Evolutionary conservation across 208 protist species (phyloP), one percentile per base, ranked within the genome.

Genomic region (Wallacemonas sp.): DNA sequence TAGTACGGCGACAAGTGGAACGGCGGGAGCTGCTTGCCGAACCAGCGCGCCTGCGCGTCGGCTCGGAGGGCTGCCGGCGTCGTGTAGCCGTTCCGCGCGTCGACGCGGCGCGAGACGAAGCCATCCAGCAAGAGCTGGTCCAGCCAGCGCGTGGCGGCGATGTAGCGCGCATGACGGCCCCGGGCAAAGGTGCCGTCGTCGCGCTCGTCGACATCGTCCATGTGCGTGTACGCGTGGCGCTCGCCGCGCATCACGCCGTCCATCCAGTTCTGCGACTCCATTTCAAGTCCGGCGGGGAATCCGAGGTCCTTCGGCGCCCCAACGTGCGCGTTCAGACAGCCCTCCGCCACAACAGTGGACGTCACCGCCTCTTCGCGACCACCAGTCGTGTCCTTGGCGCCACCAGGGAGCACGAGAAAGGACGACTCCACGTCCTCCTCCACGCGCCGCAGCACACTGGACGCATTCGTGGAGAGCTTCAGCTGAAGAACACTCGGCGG

Each of bases 111-210:
- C 38, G 76, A 74, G 22, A 93, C 71, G 52, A 85, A 77, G 59
- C 87, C 87, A 65, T 93, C 82, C 2, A 87, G 72, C 70, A 93
- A 66, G 14, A 65, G 74, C 75, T 93, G 87, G 48, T 65, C 70
- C 1, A 93, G 28, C 84, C 87, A 93, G 18, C 76, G 62, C 12
- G 73, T 70, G 3, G 79, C 46, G n/a, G 71, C 48, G 14, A 70
- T 0, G 57, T 50, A 32, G 61, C 50, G 61, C 38, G 26, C 16
- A 12, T 16, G 72, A 61, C 33, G 62, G 23, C 29, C 46, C 16
- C 29, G 28, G 33, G n/a, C 22, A 50, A 65, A 23, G 29, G 5
- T 25, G 32, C 28, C 55, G 16, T 38, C 2, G 25, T 64, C 57
- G 26, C 32, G 31, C 32, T 57, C 41, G 26, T 33, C 28, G 26